A percentile compares a stretch with the other conserved stretches of the same genome.
Evolutionary conservation across 2,329 filamentous ascomycete genomes (phyloP).

Genomic region (Epichloe amarillans): DNA sequence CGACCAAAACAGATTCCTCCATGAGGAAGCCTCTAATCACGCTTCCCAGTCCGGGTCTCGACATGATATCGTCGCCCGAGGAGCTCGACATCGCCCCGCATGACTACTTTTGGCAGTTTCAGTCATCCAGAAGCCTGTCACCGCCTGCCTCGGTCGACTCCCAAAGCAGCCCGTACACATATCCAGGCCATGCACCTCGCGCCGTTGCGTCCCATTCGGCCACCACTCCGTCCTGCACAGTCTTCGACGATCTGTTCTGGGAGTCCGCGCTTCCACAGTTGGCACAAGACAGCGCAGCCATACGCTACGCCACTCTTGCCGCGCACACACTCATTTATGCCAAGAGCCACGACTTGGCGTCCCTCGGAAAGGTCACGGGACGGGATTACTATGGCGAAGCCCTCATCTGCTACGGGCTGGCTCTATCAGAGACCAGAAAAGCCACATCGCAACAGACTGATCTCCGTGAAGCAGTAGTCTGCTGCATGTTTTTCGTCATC

Average conservation of each 20-base stretch:
- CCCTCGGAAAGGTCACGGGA: conserved; percentile 4
- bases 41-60: conserved; percentile 2
- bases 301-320: conserved; percentile 24
- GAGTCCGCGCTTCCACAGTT: conserved; percentile 21
- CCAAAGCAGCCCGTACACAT: background rate
- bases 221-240: conserved; percentile 3
- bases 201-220: background rate
- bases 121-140: background rate
- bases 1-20: background rate
- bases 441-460: conserved; percentile 8
- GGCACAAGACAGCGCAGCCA: conserved; percentile 17
- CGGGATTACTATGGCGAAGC: conserved; percentile 18
- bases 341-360: conserved; percentile 8
- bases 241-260: conserved; percentile 24
- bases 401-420: conserved; percentile 20
- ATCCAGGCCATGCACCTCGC: background rate
- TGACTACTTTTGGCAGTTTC: conserved; percentile 3
- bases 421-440: conserved; percentile 16
- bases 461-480: conserved; percentile 18
- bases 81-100: background rate
- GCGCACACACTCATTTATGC: conserved; percentile 21
- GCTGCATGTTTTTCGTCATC: conserved; percentile 24
- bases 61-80: conserved; percentile 4
- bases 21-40: background rate
- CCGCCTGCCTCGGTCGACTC: conserved; percentile 3